Evolutionary conservation across 805 yeast genomes (phyloP), one percentile per base, ranked within the genome.

Genomic region (Isabelozyma rhagii): DNA sequence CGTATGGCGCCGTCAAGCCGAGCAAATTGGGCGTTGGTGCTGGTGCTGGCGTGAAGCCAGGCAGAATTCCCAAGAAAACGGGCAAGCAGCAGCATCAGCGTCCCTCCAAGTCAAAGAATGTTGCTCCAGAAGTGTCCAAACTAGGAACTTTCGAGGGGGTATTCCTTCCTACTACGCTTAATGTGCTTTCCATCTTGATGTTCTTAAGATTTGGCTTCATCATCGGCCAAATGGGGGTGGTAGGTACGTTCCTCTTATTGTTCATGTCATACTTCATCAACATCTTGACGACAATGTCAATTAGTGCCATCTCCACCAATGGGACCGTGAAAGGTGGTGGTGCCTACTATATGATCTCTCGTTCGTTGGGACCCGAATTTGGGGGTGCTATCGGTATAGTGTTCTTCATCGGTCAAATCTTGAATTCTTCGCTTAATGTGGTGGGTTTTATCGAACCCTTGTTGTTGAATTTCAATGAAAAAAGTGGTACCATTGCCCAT

Each of bases 301-400:
- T 94, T 51, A 88, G 96, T 48, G 99, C 99, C 1, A 94, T 94
- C 52, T 90, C 97, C 2, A 94, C 99, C 1, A 94, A 94, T 63
- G 99, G 99, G 18, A 90, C 96, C 0, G 98, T 94, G 2, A 81
- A 91, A 57, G 98, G 98, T 11, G 99, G 99, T 13, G 99, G 99
- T 44, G 97, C 98, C 0, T 94, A 94, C 64, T 94, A 91, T 61
- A 94, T 94, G 97, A 90, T 94, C 51, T 87, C 96, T 34, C 78
- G 99, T 56, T 86, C 96, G 34, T 72, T 94, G 52, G 99, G 99
- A 0, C 97, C 97, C 3, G 99, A 94, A 64, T 94, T 94, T 68
- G 99, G 99, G 27, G 99, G 99, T 3, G 87, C 97, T 4, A 93
- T 94, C 55, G 99, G 99, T 1, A 77, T 94, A 28, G 93, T 94